Conservation (phyloP, 352 stramenopile species). For the Blastocystis sp. region DNA sequence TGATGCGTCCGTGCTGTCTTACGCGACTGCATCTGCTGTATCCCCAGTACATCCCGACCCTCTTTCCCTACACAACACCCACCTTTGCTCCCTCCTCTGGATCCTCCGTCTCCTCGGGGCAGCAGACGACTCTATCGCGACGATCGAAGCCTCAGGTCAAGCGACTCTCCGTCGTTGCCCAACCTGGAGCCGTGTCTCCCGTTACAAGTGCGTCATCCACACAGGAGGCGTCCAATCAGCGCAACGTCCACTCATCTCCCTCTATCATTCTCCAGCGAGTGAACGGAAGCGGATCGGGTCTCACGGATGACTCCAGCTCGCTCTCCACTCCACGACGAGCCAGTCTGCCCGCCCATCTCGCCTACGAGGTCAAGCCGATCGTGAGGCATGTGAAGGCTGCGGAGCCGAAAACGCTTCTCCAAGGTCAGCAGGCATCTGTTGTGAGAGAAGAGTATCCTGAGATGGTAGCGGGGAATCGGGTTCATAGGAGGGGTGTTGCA, state of each 20-base stretch:
- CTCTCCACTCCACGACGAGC: neutral
- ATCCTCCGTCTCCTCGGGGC: neutral
- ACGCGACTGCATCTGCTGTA: neutral
- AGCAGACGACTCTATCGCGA: neutral
- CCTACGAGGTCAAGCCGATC: neutral
- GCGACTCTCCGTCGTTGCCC: neutral
- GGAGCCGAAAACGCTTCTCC: neutral
- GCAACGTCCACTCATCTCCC: neutral
- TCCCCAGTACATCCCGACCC: constrained; percentile 5
- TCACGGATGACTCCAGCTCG: neutral
- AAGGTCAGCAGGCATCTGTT: neutral
- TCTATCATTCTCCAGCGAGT: neutral
- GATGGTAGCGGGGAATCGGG: too few relatives aligned
- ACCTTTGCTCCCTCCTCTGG: neutral
- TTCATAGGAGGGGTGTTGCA: too few relatives aligned
- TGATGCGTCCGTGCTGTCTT: neutral
- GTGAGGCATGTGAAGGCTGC: neutral
- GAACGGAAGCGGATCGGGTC: neutral
- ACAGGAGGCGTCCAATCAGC: neutral
- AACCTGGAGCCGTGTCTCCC: neutral
- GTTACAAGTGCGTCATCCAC: neutral
- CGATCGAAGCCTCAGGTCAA: neutral
- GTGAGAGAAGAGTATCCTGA: neutral
- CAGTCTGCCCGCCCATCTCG: neutral
- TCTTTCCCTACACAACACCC: constrained; percentile 13